phyloP scores from a whole-genome alignment of 306 rosid genomes.

The Malus orientalis region DNA sequence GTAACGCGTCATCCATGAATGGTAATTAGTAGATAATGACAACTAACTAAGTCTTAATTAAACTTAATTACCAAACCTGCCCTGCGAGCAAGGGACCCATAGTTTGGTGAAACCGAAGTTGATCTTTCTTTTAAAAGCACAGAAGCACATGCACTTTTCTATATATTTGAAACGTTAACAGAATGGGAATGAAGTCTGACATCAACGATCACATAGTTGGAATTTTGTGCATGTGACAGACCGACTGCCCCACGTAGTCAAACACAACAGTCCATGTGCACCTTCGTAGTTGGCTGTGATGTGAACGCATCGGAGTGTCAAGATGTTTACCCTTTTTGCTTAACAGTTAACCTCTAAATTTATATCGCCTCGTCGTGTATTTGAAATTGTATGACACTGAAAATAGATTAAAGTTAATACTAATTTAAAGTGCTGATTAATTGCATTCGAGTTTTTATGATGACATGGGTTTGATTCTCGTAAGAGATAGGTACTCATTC shows the following conservation, averaged over 20 bases:
- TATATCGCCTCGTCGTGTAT: too few relatives aligned
- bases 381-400: too few relatives aligned
- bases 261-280: background rate
- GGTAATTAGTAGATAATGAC: background rate
- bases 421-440: too few relatives aligned
- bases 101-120: constrained; percentile 27
- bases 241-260: background rate
- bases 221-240: background rate
- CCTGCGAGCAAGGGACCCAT: background rate
- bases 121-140: constrained; percentile 5
- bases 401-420: too few relatives aligned
- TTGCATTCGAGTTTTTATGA: too few relatives aligned
- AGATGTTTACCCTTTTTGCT: too few relatives aligned
- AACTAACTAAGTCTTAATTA: background rate
- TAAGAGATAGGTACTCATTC: too few relatives aligned
- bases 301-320: background rate
- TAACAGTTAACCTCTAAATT: too few relatives aligned
- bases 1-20: background rate
- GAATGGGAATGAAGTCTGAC: constrained; percentile 13
- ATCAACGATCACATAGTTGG: constrained; percentile 5
- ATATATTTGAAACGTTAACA: constrained; percentile 13
- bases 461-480: too few relatives aligned
- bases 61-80: background rate
- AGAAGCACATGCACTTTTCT: background rate
- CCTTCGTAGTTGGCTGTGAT: background rate